Conservation (phyloP, 345 rosid genomes). For the Stellera chamaejasme region DNA sequence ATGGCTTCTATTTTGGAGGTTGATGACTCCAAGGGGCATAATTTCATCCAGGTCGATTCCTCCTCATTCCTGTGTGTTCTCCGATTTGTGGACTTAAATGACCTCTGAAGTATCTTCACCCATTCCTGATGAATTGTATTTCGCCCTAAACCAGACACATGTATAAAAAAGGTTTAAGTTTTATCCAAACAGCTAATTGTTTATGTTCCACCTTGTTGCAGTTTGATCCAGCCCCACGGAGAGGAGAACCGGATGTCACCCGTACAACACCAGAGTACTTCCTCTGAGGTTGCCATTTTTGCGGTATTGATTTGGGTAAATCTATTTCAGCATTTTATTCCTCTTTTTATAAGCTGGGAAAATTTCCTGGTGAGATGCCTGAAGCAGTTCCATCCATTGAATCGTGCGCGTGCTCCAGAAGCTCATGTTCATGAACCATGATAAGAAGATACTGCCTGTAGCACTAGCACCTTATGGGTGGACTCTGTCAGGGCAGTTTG, state of each 20-base stretch:
- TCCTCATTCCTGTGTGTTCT: slow-evolving; percentile 1
- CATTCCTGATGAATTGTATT: too few relatives aligned
- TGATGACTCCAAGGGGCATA: slow-evolving; percentile 82
- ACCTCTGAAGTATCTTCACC: too few relatives aligned
- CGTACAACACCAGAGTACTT: slow-evolving; percentile 96
- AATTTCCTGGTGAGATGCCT: too few relatives aligned
- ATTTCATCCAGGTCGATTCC: slow-evolving; percentile 80
- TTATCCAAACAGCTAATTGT: not conserved
- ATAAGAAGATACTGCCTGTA: slow-evolving; percentile 9
- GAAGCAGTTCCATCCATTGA: not conserved
- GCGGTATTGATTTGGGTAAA: slow-evolving; percentile 1
- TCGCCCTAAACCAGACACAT: too few relatives aligned
- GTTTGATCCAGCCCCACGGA: slow-evolving; percentile 99
- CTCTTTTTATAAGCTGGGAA: not conserved
- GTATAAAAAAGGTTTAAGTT: too few relatives aligned
- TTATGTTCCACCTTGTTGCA: slow-evolving; percentile 23
- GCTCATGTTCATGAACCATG: slow-evolving; percentile 12
- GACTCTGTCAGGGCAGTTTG: slow-evolving; percentile 12
- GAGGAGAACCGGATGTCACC: slow-evolving; percentile 98
- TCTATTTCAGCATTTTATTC: slow-evolving; percentile 4
- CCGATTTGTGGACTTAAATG: not conserved
- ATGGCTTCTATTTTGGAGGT: slow-evolving; percentile 99
- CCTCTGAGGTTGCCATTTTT: slow-evolving; percentile 30
- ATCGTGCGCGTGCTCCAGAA: slow-evolving; percentile 5
- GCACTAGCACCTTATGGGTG: slow-evolving; percentile 2